Evolutionary conservation across 495 filamentous ascomycete species (phyloP).

Genomic region (Daldinia decipiens): DNA sequence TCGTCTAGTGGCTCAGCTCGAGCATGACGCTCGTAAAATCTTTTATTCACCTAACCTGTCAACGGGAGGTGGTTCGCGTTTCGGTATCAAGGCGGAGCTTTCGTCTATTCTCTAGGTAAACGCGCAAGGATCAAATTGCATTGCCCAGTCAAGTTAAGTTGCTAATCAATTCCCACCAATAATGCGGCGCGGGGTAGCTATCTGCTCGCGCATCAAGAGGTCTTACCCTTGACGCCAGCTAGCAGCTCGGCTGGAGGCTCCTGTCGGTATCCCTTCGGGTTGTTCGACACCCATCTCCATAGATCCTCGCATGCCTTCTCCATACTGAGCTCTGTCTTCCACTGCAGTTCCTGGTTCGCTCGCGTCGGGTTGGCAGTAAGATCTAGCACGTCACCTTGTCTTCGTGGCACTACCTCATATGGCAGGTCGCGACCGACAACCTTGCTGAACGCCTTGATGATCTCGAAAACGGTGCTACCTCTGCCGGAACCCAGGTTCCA

Average conservation of each 20-base stretch:
- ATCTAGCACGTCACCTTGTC: slow-evolving; percentile 91
- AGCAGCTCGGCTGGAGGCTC: slow-evolving; percentile 85
- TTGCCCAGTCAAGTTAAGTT: slow-evolving; percentile 13
- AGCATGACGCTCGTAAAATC: not conserved
- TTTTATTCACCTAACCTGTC: slow-evolving; percentile 3
- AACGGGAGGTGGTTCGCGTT: not conserved
- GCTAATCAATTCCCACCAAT: slow-evolving; percentile 23
- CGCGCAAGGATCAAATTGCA: slow-evolving; percentile 8
- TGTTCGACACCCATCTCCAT: slow-evolving; percentile 95
- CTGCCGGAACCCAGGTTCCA: slow-evolving; percentile 98
- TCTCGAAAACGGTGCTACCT: slow-evolving; percentile 95
- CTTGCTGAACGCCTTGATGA: slow-evolving; percentile 91
- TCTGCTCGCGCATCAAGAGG: slow-evolving; percentile 34
- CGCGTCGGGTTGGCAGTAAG: slow-evolving; percentile 90
- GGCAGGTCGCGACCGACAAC: slow-evolving; percentile 86
- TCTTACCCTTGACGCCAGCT: slow-evolving; percentile 68
- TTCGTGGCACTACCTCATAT: slow-evolving; percentile 85
- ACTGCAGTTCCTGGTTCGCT: slow-evolving; percentile 87
- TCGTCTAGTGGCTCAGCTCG: not conserved
- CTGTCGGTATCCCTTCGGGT: slow-evolving; percentile 94
- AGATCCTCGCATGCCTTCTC: slow-evolving; percentile 94
- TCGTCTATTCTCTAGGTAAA: slow-evolving; percentile 33
- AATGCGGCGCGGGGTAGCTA: slow-evolving; percentile 8
- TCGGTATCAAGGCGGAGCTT: not conserved
- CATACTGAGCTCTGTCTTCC: slow-evolving; percentile 90